phyloP scores from a whole-genome alignment of 495 filamentous ascomycete genomes.

The Aspergillus bridgeri region DNA sequence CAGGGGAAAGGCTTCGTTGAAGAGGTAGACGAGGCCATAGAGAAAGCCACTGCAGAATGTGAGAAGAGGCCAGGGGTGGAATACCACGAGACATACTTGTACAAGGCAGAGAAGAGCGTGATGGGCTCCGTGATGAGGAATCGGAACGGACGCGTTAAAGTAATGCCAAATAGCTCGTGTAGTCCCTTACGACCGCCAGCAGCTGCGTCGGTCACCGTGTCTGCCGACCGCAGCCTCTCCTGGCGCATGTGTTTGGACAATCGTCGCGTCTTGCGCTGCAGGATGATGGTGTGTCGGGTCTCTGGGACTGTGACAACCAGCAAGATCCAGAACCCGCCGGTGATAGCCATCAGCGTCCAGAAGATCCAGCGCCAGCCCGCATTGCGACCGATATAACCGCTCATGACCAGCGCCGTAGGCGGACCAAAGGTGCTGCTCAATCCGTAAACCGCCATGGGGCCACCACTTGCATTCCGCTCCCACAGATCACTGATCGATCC shows the following conservation, averaged over 20 bases:
- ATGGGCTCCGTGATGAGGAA: constrained; percentile 53
- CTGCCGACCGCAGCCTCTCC: constrained; percentile 47
- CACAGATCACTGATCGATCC: constrained; percentile 40
- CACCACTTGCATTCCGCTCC: constrained; percentile 50
- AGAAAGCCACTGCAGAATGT: constrained; percentile 43
- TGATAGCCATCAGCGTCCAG: constrained; percentile 47
- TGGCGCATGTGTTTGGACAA: constrained; percentile 46
- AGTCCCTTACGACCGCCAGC: constrained; percentile 45
- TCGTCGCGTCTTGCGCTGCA: constrained; percentile 51
- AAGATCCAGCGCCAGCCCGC: constrained; percentile 39
- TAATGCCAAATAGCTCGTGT: constrained; percentile 58
- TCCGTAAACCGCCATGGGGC: constrained; percentile 55
- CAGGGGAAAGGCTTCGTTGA: constrained; percentile 47
- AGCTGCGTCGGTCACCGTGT: constrained; percentile 35
- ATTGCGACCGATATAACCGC: constrained; percentile 40
- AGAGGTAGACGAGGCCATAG: constrained; percentile 65
- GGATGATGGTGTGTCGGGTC: constrained; percentile 44
- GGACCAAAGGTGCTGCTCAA: constrained; percentile 42
- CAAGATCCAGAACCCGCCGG: constrained; percentile 41
- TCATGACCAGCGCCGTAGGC: constrained; percentile 40
- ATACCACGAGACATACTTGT: constrained; percentile 30
- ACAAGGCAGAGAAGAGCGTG: constrained; percentile 48
- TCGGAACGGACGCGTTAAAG: constrained; percentile 43
- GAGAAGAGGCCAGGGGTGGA: background rate
- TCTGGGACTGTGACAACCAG: constrained; percentile 40